phyloP scores from a whole-genome alignment of 352 stramenopile genomes.

The Pythium phragmiticola region DNA sequence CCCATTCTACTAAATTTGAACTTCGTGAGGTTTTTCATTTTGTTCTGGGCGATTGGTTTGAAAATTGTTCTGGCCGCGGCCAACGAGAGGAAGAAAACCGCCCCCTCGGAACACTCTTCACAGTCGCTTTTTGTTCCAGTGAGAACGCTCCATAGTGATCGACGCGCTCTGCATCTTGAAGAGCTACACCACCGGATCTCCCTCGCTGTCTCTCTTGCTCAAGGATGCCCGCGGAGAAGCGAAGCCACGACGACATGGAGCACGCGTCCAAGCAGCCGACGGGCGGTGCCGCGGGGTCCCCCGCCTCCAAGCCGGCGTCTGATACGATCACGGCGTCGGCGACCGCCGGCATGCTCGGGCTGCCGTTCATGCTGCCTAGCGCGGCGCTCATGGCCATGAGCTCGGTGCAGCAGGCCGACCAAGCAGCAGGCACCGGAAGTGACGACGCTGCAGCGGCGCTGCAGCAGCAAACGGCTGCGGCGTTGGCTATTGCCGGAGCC shows the following conservation, averaged over 20 bases:
- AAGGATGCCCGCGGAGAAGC: constrained; percentile 20
- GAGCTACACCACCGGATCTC: background rate
- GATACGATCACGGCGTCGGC: background rate
- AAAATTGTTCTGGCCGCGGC: constrained; percentile 42
- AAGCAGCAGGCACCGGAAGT: background rate
- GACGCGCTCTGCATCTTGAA: background rate
- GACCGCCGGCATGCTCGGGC: constrained; percentile 21
- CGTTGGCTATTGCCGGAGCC: constrained; percentile 16
- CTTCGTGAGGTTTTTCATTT: background rate
- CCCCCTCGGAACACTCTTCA: constrained; percentile 10
- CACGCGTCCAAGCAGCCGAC: background rate
- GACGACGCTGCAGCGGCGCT: constrained; percentile 16
- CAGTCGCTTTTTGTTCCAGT: constrained; percentile 29
- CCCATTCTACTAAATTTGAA: background rate
- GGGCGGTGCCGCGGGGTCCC: background rate
- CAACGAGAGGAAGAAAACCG: constrained; percentile 74
- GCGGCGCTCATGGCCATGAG: constrained; percentile 30
- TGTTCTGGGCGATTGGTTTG: constrained; percentile 38
- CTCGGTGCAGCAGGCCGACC: constrained; percentile 24
- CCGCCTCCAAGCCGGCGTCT: background rate
- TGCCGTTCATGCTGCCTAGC: constrained; percentile 30
- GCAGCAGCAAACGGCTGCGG: constrained; percentile 19
- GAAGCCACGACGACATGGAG: constrained; percentile 25
- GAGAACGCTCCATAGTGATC: constrained; percentile 7
- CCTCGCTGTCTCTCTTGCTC: no score